Evolutionary conservation across 108 stramenopile species (phyloP).

Genomic region (Stephanodiscus triporus): DNA sequence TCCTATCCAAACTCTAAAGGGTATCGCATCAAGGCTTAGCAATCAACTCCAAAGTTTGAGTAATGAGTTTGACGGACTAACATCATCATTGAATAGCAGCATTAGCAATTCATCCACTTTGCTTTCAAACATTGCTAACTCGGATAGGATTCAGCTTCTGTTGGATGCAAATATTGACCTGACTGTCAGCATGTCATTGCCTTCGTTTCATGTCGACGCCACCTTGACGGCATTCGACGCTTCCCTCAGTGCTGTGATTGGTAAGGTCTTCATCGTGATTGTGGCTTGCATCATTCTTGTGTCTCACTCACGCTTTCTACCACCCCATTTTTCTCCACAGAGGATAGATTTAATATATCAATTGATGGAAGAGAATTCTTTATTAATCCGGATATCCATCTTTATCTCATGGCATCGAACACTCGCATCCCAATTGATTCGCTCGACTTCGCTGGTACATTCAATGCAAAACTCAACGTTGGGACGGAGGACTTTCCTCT

Average conservation of each 20-base stretch:
- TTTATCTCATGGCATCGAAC: neutral
- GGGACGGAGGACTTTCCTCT: slow-evolving; percentile 2
- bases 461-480: slow-evolving; percentile 4
- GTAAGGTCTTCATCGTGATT: neutral
- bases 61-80: neutral
- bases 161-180: slow-evolving; percentile 8
- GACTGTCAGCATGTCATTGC: slow-evolving; percentile 1
- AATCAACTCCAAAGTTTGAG: neutral
- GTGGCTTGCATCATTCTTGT: neutral
- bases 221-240: slow-evolving; percentile 5
- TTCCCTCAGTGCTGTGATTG: neutral
- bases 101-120: neutral
- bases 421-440: slow-evolving; percentile 16
- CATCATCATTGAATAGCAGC: slow-evolving; percentile 1
- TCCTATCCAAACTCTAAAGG: slow-evolving; percentile 10
- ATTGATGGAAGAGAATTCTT: neutral
- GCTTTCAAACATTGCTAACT: slow-evolving; percentile 6
- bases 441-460: slow-evolving; percentile 6
- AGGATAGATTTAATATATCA: neutral
- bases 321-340: neutral
- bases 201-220: slow-evolving; percentile 2
- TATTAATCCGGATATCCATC: neutral
- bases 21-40: neutral
- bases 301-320: neutral
- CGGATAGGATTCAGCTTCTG: slow-evolving; percentile 2